Conservation (phyloP, 2,329 filamentous ascomycete species). For the Pyricularia pennisetigena region DNA sequence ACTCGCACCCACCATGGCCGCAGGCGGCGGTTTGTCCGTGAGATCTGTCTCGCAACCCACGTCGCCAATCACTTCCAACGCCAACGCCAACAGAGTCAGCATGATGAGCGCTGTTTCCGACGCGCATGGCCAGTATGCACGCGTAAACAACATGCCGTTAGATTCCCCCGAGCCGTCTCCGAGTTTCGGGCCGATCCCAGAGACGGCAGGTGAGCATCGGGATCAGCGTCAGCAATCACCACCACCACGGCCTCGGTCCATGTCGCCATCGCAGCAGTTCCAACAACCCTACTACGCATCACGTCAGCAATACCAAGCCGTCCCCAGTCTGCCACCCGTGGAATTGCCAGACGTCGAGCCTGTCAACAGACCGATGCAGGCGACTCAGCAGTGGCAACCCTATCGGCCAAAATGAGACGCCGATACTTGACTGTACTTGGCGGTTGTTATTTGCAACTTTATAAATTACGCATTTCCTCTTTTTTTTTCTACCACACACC, state of each 20-base stretch:
- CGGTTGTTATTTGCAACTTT: neutral
- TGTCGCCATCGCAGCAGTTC: neutral
- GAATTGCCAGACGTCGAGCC: neutral
- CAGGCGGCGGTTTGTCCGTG: neutral
- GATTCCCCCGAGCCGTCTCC: slow-evolving; percentile 3
- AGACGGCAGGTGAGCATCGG: neutral
- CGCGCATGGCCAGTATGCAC: slow-evolving; percentile 2
- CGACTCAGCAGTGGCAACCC: neutral
- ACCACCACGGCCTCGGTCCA: neutral
- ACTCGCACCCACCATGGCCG: neutral
- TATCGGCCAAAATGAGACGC: neutral
- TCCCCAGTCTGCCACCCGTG: neutral
- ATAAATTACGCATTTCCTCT: neutral
- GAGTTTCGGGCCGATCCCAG: neutral
- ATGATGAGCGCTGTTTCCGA: neutral
- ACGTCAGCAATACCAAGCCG: neutral
- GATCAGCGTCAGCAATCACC: neutral
- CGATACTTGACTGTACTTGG: neutral
- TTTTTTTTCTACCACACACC: neutral
- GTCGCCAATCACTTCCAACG: neutral
- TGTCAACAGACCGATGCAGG: neutral
- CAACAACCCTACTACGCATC: neutral
- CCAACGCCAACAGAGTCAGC: neutral
- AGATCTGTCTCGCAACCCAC: neutral
- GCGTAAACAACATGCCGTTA: neutral